Conservation (phyloP, 768 basidiomycete species). For the Ramaria sp. region DNA sequence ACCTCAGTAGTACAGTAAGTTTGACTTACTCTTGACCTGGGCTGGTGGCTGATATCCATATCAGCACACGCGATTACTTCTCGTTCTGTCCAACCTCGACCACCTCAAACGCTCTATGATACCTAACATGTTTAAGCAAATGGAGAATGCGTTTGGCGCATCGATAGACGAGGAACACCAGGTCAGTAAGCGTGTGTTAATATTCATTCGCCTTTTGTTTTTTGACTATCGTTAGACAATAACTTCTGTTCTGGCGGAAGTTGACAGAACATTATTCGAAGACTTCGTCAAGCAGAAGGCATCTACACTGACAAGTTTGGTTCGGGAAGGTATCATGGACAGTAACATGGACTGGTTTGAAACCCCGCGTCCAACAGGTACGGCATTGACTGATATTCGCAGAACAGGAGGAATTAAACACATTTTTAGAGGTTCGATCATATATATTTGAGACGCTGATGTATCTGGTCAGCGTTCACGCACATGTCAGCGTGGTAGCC, state of each 20-base stretch:
- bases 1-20: conserved; percentile 53
- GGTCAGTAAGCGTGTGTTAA: conserved; percentile 26
- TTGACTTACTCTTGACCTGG: not conserved
- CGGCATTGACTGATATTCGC: conserved; percentile 14
- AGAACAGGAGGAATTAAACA: not conserved
- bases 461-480: conserved; percentile 83
- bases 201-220: not conserved
- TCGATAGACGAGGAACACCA: conserved; percentile 63
- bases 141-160: conserved; percentile 66
- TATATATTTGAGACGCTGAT: conserved; percentile 89
- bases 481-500: conserved; percentile 75
- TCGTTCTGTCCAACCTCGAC: conserved; percentile 84
- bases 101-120: conserved; percentile 61
- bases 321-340: conserved; percentile 73
- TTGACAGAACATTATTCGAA: conserved; percentile 85
- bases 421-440: conserved; percentile 71
- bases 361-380: conserved; percentile 85
- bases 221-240: conserved; percentile 39
- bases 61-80: conserved; percentile 76
- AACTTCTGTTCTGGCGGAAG: conserved; percentile 63
- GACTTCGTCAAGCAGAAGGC: conserved; percentile 79
- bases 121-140: conserved; percentile 68
- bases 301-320: conserved; percentile 49
- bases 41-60: not conserved
- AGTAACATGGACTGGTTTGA: conserved; percentile 88